These are phyloP conservation scores for Saccharomycopsis fermentans DNA, from an alignment of 805 yeast genomes.

Conservation along the genomic window DNA sequence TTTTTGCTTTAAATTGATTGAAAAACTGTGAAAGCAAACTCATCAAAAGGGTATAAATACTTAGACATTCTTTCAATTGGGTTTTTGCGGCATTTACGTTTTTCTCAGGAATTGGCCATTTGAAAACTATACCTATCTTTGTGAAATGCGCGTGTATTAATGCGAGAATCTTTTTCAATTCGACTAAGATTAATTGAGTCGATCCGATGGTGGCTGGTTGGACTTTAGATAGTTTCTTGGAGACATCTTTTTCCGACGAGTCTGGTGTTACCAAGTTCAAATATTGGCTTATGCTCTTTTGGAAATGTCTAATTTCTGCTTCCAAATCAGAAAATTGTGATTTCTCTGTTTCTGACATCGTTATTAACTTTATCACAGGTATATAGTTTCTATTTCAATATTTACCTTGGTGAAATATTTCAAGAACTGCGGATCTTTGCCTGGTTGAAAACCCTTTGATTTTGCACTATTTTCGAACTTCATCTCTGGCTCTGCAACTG, in stretches of 20 bases:
- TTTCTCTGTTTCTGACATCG: not conserved
- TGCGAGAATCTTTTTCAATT: slow-evolving; percentile 47
- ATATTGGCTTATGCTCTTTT: not conserved
- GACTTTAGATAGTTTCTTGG: not conserved
- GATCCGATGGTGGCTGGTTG: not conserved
- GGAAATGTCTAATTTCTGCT: not conserved
- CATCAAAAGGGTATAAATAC: slow-evolving; percentile 34
- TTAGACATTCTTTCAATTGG: slow-evolving; percentile 38
- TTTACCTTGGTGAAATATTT: no score
- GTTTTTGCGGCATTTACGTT: slow-evolving; percentile 36
- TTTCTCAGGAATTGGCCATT: slow-evolving; percentile 39
- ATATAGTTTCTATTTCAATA: no score
- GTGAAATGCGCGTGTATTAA: slow-evolving; percentile 68
- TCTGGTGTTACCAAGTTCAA: not conserved
- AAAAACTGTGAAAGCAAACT: slow-evolving; percentile 36
- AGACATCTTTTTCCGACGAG: not conserved
- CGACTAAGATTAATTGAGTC: slow-evolving; percentile 28
- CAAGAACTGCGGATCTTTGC: no score
- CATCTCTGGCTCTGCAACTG: no score
- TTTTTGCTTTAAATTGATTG: not conserved
- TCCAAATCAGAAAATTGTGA: not conserved
- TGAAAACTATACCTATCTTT: slow-evolving; percentile 61
- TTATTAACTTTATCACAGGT: not conserved
- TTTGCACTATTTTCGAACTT: no score
- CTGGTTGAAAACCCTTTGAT: no score